These are phyloP conservation scores for Calonectria naviculata DNA, from an alignment of 2,329 filamentous ascomycete species.

Conservation along the genomic window DNA sequence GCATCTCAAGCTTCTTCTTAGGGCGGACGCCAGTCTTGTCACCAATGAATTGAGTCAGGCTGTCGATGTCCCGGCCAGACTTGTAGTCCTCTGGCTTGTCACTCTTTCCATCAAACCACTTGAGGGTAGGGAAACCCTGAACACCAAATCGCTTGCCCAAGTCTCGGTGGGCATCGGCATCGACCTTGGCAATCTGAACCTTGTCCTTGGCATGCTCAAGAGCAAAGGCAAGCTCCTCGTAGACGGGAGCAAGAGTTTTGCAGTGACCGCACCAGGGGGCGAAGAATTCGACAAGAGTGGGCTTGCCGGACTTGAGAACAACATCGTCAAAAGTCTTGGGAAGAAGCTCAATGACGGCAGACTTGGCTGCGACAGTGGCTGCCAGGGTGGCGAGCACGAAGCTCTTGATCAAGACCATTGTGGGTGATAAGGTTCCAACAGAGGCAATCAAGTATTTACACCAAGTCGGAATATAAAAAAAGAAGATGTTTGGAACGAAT, in stretches of 20 bases:
- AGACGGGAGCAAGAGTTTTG: conserved; percentile 95
- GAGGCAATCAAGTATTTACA: background rate
- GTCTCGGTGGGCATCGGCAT: conserved; percentile 88
- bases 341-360: conserved; percentile 89
- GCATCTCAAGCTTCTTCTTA: conserved; percentile 78
- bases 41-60: conserved; percentile 80
- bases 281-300: conserved; percentile 97
- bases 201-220: conserved; percentile 79
- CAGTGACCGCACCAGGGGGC: conserved; percentile 99
- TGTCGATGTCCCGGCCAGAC: conserved; percentile 88
- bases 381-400: conserved; percentile 68
- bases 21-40: conserved; percentile 89
- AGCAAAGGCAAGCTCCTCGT: conserved; percentile 84
- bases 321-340: conserved; percentile 92
- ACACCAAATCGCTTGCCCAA: conserved; percentile 89
- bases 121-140: conserved; percentile 95
- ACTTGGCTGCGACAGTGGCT: conserved; percentile 72
- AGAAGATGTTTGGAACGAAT: conserved; percentile 10
- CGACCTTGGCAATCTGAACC: conserved; percentile 93
- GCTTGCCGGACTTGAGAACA: conserved; percentile 91
- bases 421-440: conserved; percentile 33
- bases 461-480: background rate
- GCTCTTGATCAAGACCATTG: conserved; percentile 70
- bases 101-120: conserved; percentile 97
- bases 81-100: conserved; percentile 87